Conservation (phyloP, 148 eudicot genomes). For the Gaultheria prostrata region DNA sequence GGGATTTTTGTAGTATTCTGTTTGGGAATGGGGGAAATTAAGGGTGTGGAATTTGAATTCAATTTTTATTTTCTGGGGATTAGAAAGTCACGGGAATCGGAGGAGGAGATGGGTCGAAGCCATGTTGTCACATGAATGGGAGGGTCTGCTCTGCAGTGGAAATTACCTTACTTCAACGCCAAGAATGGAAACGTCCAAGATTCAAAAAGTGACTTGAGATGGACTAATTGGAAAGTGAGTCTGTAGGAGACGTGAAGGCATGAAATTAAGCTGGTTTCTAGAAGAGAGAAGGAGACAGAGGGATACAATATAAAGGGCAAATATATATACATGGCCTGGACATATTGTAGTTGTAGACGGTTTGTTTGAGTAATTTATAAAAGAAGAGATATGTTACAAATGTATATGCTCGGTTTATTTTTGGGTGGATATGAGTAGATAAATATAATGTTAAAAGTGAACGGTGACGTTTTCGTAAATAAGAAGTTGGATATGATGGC, state of each 20-base stretch:
- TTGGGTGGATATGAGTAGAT: no score
- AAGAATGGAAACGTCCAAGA: not conserved
- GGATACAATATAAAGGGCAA: not conserved
- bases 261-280: not conserved
- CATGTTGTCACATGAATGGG: not conserved
- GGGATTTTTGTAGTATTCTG: not conserved
- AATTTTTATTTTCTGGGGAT: not conserved
- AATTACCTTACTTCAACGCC: not conserved
- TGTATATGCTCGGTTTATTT: no score
- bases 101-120: not conserved
- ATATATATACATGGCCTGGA: no score
- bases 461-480: no score
- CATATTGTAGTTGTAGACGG: no score
- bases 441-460: no score
- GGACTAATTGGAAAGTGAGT: not conserved
- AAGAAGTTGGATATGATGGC: no score
- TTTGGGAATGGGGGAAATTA: not conserved
- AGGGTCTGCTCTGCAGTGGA: not conserved
- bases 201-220: not conserved
- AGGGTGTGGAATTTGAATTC: constrained; percentile 19
- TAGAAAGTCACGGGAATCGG: constrained; percentile 7
- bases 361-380: no score
- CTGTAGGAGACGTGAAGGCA: not conserved
- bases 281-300: not conserved
- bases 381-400: no score